phyloP scores from a whole-genome alignment of 176 grass and related monocot genomes.

The Coix lacrymajobi region DNA sequence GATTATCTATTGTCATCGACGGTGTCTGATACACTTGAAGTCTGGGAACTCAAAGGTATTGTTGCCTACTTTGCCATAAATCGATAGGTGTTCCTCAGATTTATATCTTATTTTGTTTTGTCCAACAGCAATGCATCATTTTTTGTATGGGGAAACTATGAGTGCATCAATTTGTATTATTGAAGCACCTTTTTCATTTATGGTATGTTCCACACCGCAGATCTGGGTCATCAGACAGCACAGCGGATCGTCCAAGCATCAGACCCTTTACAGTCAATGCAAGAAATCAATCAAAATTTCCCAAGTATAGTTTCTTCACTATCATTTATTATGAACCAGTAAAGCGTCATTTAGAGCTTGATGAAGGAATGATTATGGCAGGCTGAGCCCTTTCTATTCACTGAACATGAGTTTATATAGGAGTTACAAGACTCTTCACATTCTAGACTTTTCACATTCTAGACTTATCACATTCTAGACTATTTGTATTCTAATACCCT shows the following conservation, averaged over 20 bases:
- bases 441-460: too few species aligned
- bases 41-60: slow-evolving; percentile 94
- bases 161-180: neutral
- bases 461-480: too few species aligned
- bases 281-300: slow-evolving; percentile 98
- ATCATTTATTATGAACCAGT: too few species aligned
- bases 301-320: slow-evolving; percentile 92
- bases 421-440: too few species aligned
- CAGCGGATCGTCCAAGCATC: slow-evolving; percentile 89
- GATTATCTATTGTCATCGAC: slow-evolving; percentile 89
- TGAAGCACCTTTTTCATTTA: slow-evolving; percentile 14
- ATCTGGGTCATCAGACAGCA: slow-evolving; percentile 93
- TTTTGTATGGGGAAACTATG: neutral
- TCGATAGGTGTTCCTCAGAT: neutral
- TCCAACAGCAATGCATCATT: neutral
- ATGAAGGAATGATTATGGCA: too few species aligned
- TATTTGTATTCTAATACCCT: too few species aligned
- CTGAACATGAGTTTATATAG: too few species aligned
- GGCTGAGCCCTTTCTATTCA: too few species aligned
- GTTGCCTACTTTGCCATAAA: neutral
- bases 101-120: too few species aligned
- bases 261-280: slow-evolving; percentile 96
- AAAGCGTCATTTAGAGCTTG: too few species aligned
- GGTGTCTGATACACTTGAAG: slow-evolving; percentile 81
- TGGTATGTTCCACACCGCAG: slow-evolving; percentile 32